These are phyloP conservation scores for Aspergillus texensis DNA, from an alignment of 2,329 filamentous ascomycete species.

Conservation along the genomic window DNA sequence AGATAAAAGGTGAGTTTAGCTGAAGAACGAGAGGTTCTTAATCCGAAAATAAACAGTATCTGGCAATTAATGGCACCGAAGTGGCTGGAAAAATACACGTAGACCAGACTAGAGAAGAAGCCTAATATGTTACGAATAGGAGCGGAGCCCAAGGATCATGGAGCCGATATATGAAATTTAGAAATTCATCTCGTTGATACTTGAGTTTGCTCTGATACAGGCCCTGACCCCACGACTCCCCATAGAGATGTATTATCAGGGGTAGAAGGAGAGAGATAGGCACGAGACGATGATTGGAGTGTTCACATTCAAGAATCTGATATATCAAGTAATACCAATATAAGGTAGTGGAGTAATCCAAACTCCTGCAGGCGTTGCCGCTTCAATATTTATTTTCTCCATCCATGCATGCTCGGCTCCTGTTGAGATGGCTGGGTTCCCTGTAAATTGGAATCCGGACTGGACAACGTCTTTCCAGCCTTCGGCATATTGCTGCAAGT, in stretches of 20 bases:
- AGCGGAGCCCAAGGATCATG: neutral
- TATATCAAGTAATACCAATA: neutral
- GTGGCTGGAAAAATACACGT: no score
- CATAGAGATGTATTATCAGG: neutral
- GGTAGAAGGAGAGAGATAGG: neutral
- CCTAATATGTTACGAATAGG: no score
- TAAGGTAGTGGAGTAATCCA: neutral
- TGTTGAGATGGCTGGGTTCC: neutral
- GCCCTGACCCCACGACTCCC: neutral
- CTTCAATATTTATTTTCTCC: neutral
- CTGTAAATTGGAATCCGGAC: neutral
- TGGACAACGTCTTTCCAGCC: neutral
- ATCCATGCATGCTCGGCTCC: neutral
- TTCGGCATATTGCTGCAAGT: neutral
- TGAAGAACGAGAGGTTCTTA: no score
- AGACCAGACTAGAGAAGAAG: no score
- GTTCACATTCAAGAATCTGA: neutral
- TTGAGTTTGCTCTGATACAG: neutral
- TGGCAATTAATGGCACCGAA: no score
- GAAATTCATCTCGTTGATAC: neutral
- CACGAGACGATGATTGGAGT: neutral
- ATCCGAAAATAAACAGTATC: no score
- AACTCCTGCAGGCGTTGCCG: neutral
- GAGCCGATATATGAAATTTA: neutral
- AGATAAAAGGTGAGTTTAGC: no score